Evolutionary conservation across 1,139 yeast species (phyloP).

Genomic region (Yamadazyma membranifaciens): DNA sequence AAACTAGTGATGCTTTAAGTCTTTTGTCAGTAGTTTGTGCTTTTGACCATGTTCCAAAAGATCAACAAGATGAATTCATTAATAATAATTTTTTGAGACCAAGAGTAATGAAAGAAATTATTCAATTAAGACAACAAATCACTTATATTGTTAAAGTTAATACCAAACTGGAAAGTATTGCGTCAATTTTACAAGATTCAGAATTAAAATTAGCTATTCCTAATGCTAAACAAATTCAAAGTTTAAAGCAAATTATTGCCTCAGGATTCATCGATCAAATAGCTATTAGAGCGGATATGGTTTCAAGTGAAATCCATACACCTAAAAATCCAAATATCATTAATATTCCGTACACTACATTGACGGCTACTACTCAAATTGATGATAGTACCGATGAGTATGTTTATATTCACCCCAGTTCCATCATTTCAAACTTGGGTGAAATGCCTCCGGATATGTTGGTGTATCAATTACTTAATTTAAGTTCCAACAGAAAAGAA

Average conservation of each 20-base stretch:
- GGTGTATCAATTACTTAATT: conserved; percentile 64
- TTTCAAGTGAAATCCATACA: conserved; percentile 61
- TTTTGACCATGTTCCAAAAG: conserved; percentile 65
- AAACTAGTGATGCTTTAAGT: conserved; percentile 70
- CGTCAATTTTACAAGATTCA: conserved; percentile 42
- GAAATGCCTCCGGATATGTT: conserved; percentile 73
- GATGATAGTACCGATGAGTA: conserved; percentile 44
- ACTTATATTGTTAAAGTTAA: conserved; percentile 68
- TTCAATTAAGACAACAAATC: conserved; percentile 76
- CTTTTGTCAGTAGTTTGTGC: conserved; percentile 87
- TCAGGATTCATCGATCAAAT: conserved; percentile 93
- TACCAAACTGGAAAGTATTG: conserved; percentile 58
- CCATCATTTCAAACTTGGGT: conserved; percentile 55
- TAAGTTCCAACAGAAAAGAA: conserved; percentile 37
- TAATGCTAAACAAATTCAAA: conserved; percentile 61
- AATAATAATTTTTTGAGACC: conserved; percentile 60
- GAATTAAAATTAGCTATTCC: conserved; percentile 65
- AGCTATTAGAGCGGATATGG: conserved; percentile 77
- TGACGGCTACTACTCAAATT: conserved; percentile 51
- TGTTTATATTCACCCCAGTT: conserved; percentile 76
- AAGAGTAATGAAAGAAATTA: conserved; percentile 81
- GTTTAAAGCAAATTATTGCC: conserved; percentile 87
- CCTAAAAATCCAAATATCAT: conserved; percentile 59
- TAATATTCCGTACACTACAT: conserved; percentile 71
- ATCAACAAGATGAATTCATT: conserved; percentile 48